Percentiles rank a stretch among this genome's conserved stretches.
Conservation (phyloP, 2,329 filamentous ascomycete genomes). For the Hyphodiscus sp. region DNA sequence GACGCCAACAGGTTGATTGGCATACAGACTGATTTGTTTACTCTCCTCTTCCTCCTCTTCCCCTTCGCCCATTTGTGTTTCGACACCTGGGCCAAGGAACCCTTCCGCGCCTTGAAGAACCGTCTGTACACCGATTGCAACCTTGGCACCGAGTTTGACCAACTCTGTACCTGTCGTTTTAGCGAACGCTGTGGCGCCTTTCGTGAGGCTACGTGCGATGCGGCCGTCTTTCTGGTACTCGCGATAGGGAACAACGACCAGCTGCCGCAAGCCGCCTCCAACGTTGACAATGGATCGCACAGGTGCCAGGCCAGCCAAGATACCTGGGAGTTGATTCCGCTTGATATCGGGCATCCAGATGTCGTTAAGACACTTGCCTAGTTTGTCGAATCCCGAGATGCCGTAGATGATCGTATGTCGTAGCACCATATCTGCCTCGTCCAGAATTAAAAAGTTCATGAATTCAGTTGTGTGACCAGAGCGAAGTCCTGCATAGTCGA, state of each 20-base stretch:
- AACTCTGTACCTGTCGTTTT: conserved; percentile 90
- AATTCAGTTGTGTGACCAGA: conserved; percentile 95
- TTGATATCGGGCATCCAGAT: conserved; percentile 96
- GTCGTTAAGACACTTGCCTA: conserved; percentile 86
- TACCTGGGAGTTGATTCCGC: conserved; percentile 77
- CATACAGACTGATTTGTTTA: conserved; percentile 83
- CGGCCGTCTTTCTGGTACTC: conserved; percentile 95
- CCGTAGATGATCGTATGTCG: conserved; percentile 91
- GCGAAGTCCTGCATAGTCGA: conserved; percentile 87
- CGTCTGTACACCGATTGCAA: conserved; percentile 93
- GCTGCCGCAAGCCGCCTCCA: conserved; percentile 75
- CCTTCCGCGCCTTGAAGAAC: conserved; percentile 83
- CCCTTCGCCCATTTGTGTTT: conserved; percentile 40
- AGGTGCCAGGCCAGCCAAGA: conserved; percentile 82
- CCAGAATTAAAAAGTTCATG: conserved; percentile 96
- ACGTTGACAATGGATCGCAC: conserved; percentile 90
- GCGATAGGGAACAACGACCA: conserved; percentile 81
- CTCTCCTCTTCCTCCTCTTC: conserved; percentile 61
- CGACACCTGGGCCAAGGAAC: conserved; percentile 49
- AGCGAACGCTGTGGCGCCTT: conserved; percentile 83
- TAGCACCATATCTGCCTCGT: conserved; percentile 79
- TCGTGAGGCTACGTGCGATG: conserved; percentile 83
- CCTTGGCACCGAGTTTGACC: conserved; percentile 88
- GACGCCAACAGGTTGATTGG: conserved; percentile 86
- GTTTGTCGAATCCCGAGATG: conserved; percentile 79